These are phyloP conservation scores for Durotheca rogersii DNA, from an alignment of 495 filamentous ascomycete genomes.

Conservation along the genomic window DNA sequence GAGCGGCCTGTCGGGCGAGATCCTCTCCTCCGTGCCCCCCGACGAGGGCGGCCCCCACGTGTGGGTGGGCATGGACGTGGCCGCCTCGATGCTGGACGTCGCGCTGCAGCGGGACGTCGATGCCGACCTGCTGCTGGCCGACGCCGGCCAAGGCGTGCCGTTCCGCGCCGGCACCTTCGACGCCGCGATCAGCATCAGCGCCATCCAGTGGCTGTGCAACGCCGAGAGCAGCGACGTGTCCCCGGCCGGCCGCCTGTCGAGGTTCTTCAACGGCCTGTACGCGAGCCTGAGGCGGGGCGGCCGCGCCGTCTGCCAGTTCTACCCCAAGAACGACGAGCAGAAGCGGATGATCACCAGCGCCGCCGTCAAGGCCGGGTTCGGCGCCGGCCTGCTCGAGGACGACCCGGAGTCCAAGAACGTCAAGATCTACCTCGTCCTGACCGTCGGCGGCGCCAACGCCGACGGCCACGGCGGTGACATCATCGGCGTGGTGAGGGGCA, in stretches of 20 bases:
- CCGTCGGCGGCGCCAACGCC: slow-evolving; percentile 77
- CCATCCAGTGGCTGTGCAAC: slow-evolving; percentile 97
- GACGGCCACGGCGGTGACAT: slow-evolving; percentile 70
- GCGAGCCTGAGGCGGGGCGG: slow-evolving; percentile 80
- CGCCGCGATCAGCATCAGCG: slow-evolving; percentile 89
- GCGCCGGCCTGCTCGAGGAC: slow-evolving; percentile 91
- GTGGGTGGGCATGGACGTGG: slow-evolving; percentile 95
- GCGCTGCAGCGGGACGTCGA: slow-evolving; percentile 89
- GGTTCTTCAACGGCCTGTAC: slow-evolving; percentile 94
- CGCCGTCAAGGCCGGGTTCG: slow-evolving; percentile 90
- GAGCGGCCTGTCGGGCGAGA: slow-evolving; percentile 91
- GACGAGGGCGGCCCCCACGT: slow-evolving; percentile 81
- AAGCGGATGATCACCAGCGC: slow-evolving; percentile 86
- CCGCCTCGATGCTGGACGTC: slow-evolving; percentile 87
- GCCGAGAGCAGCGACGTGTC: slow-evolving; percentile 83
- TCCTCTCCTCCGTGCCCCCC: slow-evolving; percentile 65
- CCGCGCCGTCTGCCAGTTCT: slow-evolving; percentile 93
- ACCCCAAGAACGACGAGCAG: slow-evolving; percentile 92
- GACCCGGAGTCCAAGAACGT: slow-evolving; percentile 92
- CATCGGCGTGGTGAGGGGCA: slow-evolving; percentile 76
- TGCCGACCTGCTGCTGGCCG: slow-evolving; percentile 86
- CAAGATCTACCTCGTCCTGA: slow-evolving; percentile 92
- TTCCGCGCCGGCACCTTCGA: slow-evolving; percentile 93
- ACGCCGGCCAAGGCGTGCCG: slow-evolving; percentile 93
- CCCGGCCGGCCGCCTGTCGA: slow-evolving; percentile 67